These are phyloP conservation scores for Emmonsia crescens DNA, from an alignment of 2,329 filamentous ascomycete genomes.

Conservation along the genomic window DNA sequence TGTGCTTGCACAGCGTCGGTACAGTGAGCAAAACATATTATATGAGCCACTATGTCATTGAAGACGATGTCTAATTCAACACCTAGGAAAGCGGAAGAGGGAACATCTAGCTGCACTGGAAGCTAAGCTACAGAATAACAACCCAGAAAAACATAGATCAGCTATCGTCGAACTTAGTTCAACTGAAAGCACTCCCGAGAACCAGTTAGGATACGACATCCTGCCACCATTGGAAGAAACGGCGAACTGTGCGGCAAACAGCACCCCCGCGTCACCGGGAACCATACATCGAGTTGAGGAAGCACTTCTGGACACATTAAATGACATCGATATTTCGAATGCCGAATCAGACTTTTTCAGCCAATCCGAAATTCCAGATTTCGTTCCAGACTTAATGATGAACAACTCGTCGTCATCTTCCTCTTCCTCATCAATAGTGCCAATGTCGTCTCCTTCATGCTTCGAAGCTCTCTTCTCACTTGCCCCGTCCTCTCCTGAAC, in stretches of 20 bases:
- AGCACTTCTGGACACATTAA: not conserved
- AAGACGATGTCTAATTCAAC: not conserved
- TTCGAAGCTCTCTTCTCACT: not conserved
- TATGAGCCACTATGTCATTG: not conserved
- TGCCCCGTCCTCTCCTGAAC: constrained; percentile 1
- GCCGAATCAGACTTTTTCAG: not conserved
- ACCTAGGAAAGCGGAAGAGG: constrained; percentile 16
- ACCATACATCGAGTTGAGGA: constrained; percentile 2
- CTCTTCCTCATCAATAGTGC: not conserved
- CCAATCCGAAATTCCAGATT: constrained; percentile 3
- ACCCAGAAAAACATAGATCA: not conserved
- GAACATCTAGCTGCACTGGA: constrained; percentile 21
- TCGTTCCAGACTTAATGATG: not conserved
- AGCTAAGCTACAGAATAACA: constrained; percentile 9
- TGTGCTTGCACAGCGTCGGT: constrained; percentile 44
- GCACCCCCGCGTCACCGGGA: not conserved
- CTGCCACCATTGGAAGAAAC: not conserved
- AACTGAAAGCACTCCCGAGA: not conserved
- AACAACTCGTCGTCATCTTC: not conserved
- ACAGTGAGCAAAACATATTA: constrained; percentile 27
- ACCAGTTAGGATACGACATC: not conserved
- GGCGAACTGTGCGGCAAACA: not conserved
- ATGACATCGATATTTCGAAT: not conserved
- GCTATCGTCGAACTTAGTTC: not conserved
- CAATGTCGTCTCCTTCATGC: not conserved